Percentiles rank a stretch among this genome's conserved stretches.
These are phyloP conservation scores for Grosmannia clavigera DNA, from an alignment of 2,329 filamentous ascomycete genomes.

Conservation along the genomic window DNA sequence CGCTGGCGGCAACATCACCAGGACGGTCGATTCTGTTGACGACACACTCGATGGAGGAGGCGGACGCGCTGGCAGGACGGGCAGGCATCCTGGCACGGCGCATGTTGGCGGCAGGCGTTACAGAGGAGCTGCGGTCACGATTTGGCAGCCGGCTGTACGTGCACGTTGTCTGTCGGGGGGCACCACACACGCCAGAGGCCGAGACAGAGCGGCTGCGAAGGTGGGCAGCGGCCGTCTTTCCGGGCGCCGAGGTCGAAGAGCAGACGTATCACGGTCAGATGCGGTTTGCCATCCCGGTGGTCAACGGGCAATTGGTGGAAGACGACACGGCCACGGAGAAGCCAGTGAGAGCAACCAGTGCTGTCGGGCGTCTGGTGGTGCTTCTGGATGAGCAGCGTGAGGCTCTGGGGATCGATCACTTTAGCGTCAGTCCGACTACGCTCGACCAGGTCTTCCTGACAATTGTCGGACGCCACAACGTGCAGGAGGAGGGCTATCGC, in stretches of 20 bases:
- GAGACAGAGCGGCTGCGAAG: constrained; percentile 54
- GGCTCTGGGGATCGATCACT: constrained; percentile 65
- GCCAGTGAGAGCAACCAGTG: constrained; percentile 19
- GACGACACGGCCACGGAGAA: neutral
- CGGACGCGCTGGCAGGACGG: constrained; percentile 71
- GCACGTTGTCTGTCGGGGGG: constrained; percentile 63
- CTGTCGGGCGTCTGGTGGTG: constrained; percentile 58
- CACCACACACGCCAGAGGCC: constrained; percentile 56
- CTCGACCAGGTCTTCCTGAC: constrained; percentile 82
- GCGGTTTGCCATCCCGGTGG: constrained; percentile 62
- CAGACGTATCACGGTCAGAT: constrained; percentile 77
- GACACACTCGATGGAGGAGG: constrained; percentile 93
- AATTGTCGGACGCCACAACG: constrained; percentile 70
- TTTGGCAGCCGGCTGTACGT: constrained; percentile 73
- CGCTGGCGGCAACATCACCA: constrained; percentile 57
- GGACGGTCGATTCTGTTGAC: constrained; percentile 79
- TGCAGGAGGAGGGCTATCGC: constrained; percentile 58
- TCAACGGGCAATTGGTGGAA: constrained; percentile 13
- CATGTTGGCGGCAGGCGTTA: constrained; percentile 76
- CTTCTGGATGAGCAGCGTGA: constrained; percentile 60
- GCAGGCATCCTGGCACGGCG: constrained; percentile 75
- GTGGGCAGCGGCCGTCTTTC: constrained; percentile 54
- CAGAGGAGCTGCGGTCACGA: constrained; percentile 55
- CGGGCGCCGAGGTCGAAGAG: constrained; percentile 54
- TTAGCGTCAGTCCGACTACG: constrained; percentile 75